Base-by-base conservation (phyloP, 768 basidiomycete species). In the Strobilomyces echinocephalus region DNA sequence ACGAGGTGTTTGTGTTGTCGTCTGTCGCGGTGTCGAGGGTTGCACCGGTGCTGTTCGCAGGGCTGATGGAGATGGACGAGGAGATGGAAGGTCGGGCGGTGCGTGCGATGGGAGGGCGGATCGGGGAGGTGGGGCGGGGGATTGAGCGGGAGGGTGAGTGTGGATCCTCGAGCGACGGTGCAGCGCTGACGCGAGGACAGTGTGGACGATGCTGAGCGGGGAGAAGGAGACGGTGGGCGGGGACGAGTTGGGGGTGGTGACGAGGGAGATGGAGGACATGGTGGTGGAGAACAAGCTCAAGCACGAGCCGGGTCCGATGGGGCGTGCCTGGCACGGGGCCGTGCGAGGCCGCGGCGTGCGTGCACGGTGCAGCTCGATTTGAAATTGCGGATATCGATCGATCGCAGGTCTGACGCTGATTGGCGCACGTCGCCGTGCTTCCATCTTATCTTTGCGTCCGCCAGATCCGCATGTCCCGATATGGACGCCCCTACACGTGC, bases 11-110 rank as follows among this genome's bases (percentile, higher is more conserved):
- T 68, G 70, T 90, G 61, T 84, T 88, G 65, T 62, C 85, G 52
- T 87, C 82, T 30, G 77, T 91, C 36, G 89, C 88, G 0, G 76
- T 91, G 10, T 81, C 79, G 15, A 76, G 85, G 18, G 82, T 93
- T 6, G 80, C 80, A 0, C 91, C 91, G 0, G 79, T 81, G 30
- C 72, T 92, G 51, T 78, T 83, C 56, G 80, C 84, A 10, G 61
- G 52, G 1, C 21, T 55, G 53, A 55, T 59, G 57, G 21, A 21
- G 5, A 66, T 72, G 7, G 72, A 75, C 35, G 63, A 35, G n/a
- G 54, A 59, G 42, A 52, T 49, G 43, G 62, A 65, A 16, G 55
- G 65, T 43, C 52, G 55, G 0, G 63, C 60, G 0, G 61, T 58
- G 41, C 60, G 75, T 39, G 75, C 73, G 14, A 66, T 80, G 43